These are phyloP conservation scores for Salix exigua DNA, from an alignment of 345 rosid genomes.

Conservation along the genomic window DNA sequence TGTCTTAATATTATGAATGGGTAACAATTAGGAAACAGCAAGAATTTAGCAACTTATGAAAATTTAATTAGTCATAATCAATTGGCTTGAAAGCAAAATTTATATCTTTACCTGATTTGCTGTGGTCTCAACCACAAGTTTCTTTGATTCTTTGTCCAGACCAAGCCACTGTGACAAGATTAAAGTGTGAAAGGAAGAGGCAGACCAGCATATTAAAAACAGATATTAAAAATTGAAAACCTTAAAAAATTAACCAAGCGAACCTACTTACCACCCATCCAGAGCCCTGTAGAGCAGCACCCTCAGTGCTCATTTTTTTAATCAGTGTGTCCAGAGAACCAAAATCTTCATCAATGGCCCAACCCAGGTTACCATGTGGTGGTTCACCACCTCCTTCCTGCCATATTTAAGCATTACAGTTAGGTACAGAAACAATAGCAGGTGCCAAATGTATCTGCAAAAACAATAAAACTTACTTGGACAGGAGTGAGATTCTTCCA, in stretches of 20 bases:
- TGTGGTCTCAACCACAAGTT: conserved; percentile 85
- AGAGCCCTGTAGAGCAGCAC: conserved; percentile 94
- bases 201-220: not conserved
- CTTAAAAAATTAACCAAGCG: not conserved
- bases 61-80: not conserved
- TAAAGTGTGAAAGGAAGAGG: not conserved
- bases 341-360: conserved; percentile 71
- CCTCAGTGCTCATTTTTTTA: conserved; percentile 79
- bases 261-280: conserved; percentile 91
- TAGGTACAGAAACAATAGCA: not conserved
- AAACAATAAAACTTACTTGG: conserved; percentile 41
- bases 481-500: conserved; percentile 85
- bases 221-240: conserved; percentile 1
- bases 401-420: conserved; percentile 5
- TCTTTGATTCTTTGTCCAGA: conserved; percentile 71
- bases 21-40: not conserved
- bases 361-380: conserved; percentile 68
- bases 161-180: conserved; percentile 73
- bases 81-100: not conserved
- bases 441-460: not conserved
- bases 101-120: conserved; percentile 67
- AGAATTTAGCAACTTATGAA: not conserved
- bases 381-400: conserved; percentile 97
- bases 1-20: not conserved
- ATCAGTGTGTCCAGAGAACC: conserved; percentile 80